These are phyloP conservation scores for Primulina tabacum DNA, from an alignment of 257 asterid genomes.

Conservation along the genomic window DNA sequence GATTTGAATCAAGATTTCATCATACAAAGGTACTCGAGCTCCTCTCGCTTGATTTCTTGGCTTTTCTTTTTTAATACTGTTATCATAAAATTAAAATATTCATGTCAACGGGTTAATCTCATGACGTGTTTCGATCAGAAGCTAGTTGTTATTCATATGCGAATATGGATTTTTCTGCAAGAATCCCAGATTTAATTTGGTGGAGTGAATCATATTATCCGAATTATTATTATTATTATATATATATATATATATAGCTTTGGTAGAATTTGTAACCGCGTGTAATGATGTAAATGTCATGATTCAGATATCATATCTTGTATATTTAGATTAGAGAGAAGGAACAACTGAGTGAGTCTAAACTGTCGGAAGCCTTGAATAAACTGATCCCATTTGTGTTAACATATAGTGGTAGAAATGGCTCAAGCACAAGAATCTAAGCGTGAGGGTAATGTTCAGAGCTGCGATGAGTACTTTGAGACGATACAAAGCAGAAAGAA, in stretches of 20 bases:
- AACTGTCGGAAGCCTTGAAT: too few relatives aligned
- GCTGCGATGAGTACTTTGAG: slow-evolving; percentile 74
- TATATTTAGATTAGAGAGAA: neutral
- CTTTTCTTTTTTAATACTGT: too few relatives aligned
- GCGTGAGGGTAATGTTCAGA: slow-evolving; percentile 25
- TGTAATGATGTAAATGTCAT: too few relatives aligned
- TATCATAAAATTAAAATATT: neutral
- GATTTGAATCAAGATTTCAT: slow-evolving; percentile 11
- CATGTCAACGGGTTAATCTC: neutral
- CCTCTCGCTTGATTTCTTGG: neutral
- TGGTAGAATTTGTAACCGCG: too few relatives aligned
- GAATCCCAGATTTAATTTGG: neutral
- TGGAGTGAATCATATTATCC: neutral
- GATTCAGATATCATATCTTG: neutral
- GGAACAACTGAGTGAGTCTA: too few relatives aligned
- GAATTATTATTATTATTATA: too few relatives aligned
- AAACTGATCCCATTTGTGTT: neutral
- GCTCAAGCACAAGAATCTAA: slow-evolving; percentile 29
- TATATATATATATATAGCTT: too few relatives aligned
- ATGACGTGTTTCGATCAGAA: too few relatives aligned
- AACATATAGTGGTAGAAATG: slow-evolving; percentile 32
- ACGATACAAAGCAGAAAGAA: slow-evolving; percentile 63
- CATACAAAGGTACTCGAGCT: neutral
- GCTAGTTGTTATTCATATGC: too few relatives aligned
- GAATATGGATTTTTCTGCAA: too few relatives aligned